Percentiles rank a stretch among this genome's conserved stretches.
phyloP scores from a whole-genome alignment of 257 asterid genomes.

The Nicotiana noctiflora region DNA sequence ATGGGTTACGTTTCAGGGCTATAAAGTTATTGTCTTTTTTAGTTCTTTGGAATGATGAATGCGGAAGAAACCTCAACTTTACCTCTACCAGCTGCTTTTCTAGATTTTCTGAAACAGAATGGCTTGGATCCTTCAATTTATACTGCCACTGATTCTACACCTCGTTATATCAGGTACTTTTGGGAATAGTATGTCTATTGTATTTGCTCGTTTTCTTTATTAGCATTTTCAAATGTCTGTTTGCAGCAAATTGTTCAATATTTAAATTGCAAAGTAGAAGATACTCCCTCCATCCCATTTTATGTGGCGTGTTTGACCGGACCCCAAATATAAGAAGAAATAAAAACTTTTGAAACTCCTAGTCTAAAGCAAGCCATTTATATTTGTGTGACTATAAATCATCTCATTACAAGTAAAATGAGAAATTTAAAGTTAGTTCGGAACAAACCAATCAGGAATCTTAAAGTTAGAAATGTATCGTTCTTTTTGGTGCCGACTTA shows the following conservation, averaged over 20 bases:
- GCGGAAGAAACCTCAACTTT: constrained; percentile 23
- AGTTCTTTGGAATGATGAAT: constrained; percentile 14
- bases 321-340: too few species aligned
- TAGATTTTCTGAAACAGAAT: constrained; percentile 62
- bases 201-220: background rate
- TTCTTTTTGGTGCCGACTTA: too few species aligned
- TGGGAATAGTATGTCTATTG: background rate
- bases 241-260: too few species aligned
- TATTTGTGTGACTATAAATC: too few species aligned
- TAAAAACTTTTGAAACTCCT: too few species aligned
- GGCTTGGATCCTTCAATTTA: constrained; percentile 79
- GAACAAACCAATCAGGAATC: too few species aligned
- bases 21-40: background rate
- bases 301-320: too few species aligned
- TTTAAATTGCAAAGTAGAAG: background rate
- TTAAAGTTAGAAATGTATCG: too few species aligned
- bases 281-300: too few species aligned
- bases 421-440: too few species aligned
- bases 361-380: too few species aligned
- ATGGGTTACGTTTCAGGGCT: background rate
- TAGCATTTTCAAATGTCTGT: background rate
- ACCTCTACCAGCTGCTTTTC: constrained; percentile 67
- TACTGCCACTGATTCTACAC: constrained; percentile 43
- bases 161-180: constrained; percentile 82
- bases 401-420: too few species aligned